phyloP scores from a whole-genome alignment of 2,329 filamentous ascomycete genomes.

The Ophiostoma novo-ulmi region DNA sequence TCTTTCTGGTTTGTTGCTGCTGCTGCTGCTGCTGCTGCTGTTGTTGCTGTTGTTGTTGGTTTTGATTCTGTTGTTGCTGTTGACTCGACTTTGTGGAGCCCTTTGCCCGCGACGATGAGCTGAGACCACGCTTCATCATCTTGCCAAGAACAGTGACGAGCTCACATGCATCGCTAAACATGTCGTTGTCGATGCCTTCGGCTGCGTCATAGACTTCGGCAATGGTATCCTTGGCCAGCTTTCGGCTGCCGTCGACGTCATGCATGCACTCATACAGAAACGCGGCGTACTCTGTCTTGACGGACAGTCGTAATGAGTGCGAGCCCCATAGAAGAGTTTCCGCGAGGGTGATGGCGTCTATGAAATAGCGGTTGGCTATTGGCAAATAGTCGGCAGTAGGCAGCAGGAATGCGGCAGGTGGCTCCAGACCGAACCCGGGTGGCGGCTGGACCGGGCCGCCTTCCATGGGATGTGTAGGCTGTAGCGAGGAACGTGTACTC shows the following conservation, averaged over 20 bases:
- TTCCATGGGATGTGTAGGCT: slow-evolving; percentile 48
- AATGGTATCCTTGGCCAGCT: slow-evolving; percentile 75
- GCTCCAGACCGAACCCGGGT: slow-evolving; percentile 48
- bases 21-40: slow-evolving; percentile 8
- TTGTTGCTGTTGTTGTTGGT: background rate
- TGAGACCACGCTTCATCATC: slow-evolving; percentile 56
- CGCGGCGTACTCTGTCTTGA: slow-evolving; percentile 86
- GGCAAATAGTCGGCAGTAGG: slow-evolving; percentile 76
- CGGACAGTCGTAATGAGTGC: slow-evolving; percentile 80
- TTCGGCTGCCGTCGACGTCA: slow-evolving; percentile 69
- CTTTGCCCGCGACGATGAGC: slow-evolving; percentile 16
- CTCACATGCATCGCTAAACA: slow-evolving; percentile 87
- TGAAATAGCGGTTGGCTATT: slow-evolving; percentile 74
- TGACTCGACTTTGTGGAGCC: background rate
- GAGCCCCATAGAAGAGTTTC: slow-evolving; percentile 76
- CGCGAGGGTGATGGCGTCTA: slow-evolving; percentile 68
- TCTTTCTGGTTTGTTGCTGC: slow-evolving; percentile 6
- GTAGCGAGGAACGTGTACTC: slow-evolving; percentile 41
- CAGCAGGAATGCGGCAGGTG: slow-evolving; percentile 69
- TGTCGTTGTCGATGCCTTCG: slow-evolving; percentile 91
- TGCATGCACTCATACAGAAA: slow-evolving; percentile 92
- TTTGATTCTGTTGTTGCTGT: background rate
- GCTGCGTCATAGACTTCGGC: slow-evolving; percentile 85
- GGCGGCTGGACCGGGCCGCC: slow-evolving; percentile 55
- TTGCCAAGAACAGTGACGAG: slow-evolving; percentile 79